These are phyloP conservation scores for Salvia rosmarinus DNA, from an alignment of 257 asterid species.

Conservation along the genomic window DNA sequence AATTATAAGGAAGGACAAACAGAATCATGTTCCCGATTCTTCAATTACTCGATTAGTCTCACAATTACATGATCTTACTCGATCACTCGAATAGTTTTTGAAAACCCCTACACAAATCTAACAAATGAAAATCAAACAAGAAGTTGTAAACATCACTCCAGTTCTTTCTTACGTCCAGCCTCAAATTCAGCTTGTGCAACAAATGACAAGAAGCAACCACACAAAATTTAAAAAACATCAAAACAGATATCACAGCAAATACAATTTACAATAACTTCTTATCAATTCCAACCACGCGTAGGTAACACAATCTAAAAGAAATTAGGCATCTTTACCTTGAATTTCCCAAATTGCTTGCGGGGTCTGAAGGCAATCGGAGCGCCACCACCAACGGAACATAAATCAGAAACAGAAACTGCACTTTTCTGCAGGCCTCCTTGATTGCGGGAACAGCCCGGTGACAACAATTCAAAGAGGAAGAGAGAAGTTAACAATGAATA, in stretches of 20 bases:
- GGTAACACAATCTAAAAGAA: conserved; percentile 2
- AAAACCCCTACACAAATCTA: conserved; percentile 8
- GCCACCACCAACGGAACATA: conserved; percentile 40
- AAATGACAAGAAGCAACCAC: not conserved
- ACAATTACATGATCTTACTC: not conserved
- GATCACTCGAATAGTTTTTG: not conserved
- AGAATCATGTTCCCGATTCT: not conserved
- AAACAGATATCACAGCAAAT: not conserved
- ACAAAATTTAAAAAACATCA: no score
- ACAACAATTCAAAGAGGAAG: conserved; percentile 53
- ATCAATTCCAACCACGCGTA: conserved; percentile 15
- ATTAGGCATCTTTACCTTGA: conserved; percentile 57
- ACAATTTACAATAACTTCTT: not conserved
- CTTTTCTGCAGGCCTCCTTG: conserved; percentile 45
- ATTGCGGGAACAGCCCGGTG: conserved; percentile 46
- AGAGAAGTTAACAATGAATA: conserved; percentile 53
- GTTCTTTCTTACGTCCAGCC: not conserved
- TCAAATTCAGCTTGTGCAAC: not conserved
- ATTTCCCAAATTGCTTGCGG: conserved; percentile 49
- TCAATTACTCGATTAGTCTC: not conserved
- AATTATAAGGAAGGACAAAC: not conserved
- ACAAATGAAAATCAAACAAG: not conserved
- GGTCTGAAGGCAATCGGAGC: conserved; percentile 47
- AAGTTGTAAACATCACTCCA: not conserved
- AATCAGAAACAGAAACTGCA: conserved; percentile 47